These are phyloP conservation scores for Ensete ventricosum DNA, from an alignment of 176 grass and related monocot species.

Conservation along the genomic window DNA sequence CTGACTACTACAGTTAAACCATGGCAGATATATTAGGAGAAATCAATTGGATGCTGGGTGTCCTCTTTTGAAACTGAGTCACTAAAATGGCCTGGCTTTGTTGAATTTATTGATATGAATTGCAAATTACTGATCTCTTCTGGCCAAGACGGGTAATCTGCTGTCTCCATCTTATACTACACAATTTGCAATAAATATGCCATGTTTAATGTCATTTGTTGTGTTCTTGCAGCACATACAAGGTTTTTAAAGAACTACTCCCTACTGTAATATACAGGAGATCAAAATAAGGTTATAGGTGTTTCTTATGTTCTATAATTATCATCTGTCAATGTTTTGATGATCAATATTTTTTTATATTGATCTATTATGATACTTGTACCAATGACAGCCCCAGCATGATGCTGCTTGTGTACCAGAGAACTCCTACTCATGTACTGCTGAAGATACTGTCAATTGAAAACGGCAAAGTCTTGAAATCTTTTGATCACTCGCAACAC, in stretches of 20 bases:
- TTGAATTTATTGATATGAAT: slow-evolving; percentile 84
- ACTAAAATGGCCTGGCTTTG: slow-evolving; percentile 72
- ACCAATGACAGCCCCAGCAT: slow-evolving; percentile 47
- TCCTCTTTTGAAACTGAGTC: slow-evolving; percentile 70
- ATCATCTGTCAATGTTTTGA: slow-evolving; percentile 1
- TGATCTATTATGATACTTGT: background rate
- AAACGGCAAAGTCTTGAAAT: slow-evolving; percentile 52
- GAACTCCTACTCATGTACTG: slow-evolving; percentile 36
- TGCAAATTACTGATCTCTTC: slow-evolving; percentile 69
- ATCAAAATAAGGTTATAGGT: slow-evolving; percentile 66
- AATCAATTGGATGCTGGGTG: slow-evolving; percentile 49
- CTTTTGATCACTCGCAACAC: slow-evolving; percentile 50
- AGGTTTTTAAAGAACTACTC: slow-evolving; percentile 82
- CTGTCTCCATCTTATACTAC: background rate
- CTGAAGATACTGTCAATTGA: slow-evolving; percentile 58
- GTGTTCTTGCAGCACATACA: slow-evolving; percentile 49
- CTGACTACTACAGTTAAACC: slow-evolving; percentile 7
- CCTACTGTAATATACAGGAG: slow-evolving; percentile 57
- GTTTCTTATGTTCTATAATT: background rate
- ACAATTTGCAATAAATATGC: background rate
- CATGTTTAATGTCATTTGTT: slow-evolving; percentile 19
- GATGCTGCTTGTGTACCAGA: slow-evolving; percentile 60
- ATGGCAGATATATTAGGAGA: slow-evolving; percentile 52
- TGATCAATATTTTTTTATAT: slow-evolving; percentile 3
- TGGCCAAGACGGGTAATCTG: slow-evolving; percentile 46